A percentile compares a stretch with the other conserved stretches of the same genome.
Evolutionary conservation across 768 basidiomycete genomes (phyloP).

Genomic region (Tulasnella sp.): DNA sequence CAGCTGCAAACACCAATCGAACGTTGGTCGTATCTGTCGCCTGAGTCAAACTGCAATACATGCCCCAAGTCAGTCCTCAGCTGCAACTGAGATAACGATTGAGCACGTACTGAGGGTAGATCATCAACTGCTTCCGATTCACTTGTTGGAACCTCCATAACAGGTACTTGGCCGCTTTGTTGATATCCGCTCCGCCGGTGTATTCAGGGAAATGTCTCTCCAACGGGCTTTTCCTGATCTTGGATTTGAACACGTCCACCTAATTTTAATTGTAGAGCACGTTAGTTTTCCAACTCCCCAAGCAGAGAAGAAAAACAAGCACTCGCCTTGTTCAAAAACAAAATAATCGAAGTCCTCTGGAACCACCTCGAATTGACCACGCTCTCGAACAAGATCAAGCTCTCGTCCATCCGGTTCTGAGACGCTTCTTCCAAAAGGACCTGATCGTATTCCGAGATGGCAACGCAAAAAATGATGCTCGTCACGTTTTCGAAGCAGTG

Average conservation of each 20-base stretch:
- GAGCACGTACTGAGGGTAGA: constrained; percentile 44
- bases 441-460: constrained; percentile 44
- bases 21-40: constrained; percentile 43
- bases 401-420: constrained; percentile 42
- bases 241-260: constrained; percentile 42
- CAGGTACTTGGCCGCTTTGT: constrained; percentile 91
- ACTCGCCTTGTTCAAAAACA: constrained; percentile 30
- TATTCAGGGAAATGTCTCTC: constrained; percentile 42
- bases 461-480: constrained; percentile 44
- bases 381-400: constrained; percentile 38
- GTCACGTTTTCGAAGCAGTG: constrained; percentile 44
- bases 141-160: constrained; percentile 93
- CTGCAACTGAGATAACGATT: not conserved
- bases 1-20: constrained; percentile 39
- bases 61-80: not conserved
- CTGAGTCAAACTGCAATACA: constrained; percentile 32
- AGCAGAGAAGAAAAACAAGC: no score
- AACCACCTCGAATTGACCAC: constrained; percentile 45
- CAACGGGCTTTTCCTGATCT: constrained; percentile 38
- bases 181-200: constrained; percentile 48
- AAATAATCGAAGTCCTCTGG: constrained; percentile 38
- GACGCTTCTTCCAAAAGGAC: constrained; percentile 41
- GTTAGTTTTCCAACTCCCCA: no score
- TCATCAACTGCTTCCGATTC: constrained; percentile 71
- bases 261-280: no score